Conservation (phyloP, 2,329 filamentous ascomycete genomes). For the Epicoccum nigrum region DNA sequence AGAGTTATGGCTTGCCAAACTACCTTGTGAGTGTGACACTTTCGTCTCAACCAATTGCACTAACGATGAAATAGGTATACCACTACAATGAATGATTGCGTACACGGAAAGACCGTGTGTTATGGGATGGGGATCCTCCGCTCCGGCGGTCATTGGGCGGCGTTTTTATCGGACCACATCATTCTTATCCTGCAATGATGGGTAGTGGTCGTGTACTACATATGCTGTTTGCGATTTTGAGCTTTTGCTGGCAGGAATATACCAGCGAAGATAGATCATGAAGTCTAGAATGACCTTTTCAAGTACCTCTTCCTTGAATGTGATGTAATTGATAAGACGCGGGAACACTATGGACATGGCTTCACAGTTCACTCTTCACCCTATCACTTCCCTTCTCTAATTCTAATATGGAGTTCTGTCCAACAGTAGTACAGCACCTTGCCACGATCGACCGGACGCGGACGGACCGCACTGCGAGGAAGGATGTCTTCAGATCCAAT, state of each 20-base stretch:
- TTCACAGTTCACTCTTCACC: too few relatives aligned
- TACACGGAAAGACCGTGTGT: slow-evolving; percentile 6
- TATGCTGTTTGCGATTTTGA: slow-evolving; percentile 6
- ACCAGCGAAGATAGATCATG: slow-evolving; percentile 8
- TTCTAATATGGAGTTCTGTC: too few relatives aligned
- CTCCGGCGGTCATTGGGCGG: slow-evolving; percentile 39
- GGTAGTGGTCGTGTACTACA: slow-evolving; percentile 19
- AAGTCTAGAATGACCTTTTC: background rate
- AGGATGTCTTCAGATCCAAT: too few relatives aligned
- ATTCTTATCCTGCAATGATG: slow-evolving; percentile 11
- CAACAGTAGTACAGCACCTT: too few relatives aligned
- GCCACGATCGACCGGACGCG: too few relatives aligned
- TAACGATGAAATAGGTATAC: slow-evolving; percentile 68
- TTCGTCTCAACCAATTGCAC: background rate
- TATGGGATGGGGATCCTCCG: slow-evolving; percentile 2
- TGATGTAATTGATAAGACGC: background rate
- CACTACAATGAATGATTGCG: slow-evolving; percentile 79
- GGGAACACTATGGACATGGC: too few relatives aligned
- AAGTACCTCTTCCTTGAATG: background rate
- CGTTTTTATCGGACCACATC: slow-evolving; percentile 29
- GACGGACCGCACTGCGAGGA: too few relatives aligned
- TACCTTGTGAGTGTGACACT: slow-evolving; percentile 74
- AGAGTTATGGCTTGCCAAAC: slow-evolving; percentile 87
- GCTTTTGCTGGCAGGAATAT: slow-evolving; percentile 22
- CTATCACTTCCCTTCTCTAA: too few relatives aligned